Conservation (phyloP, 1,284 basidiomycete species). For the Moniliophthora roreri region DNA sequence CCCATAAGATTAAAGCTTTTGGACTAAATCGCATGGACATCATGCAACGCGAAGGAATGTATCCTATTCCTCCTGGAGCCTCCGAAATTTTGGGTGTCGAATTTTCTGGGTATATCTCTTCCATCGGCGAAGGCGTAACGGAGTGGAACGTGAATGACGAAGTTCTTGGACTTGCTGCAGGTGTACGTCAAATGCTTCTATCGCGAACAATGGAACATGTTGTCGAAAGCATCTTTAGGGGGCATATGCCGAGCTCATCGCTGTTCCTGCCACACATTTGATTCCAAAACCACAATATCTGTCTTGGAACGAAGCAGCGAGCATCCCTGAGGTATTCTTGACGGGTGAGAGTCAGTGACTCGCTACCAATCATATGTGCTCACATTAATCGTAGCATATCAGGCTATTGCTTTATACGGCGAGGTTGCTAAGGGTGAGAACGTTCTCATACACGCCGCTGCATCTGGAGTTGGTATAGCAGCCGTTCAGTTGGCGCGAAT, state of each 20-base stretch:
- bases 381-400: constrained; percentile 59
- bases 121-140: constrained; percentile 53
- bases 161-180: constrained; percentile 78
- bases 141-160: constrained; percentile 78
- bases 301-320: constrained; percentile 83
- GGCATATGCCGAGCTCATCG: constrained; percentile 90
- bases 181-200: constrained; percentile 31
- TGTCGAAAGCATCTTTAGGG: constrained; percentile 50
- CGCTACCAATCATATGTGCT: background rate
- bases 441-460: constrained; percentile 88
- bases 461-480: constrained; percentile 88
- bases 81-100: constrained; percentile 88
- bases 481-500: constrained; percentile 87
- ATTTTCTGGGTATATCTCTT: constrained; percentile 76
- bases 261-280: constrained; percentile 65
- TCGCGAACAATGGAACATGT: background rate
- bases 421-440: constrained; percentile 71
- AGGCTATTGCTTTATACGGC: constrained; percentile 74
- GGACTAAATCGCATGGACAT: constrained; percentile 91
- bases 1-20: constrained; percentile 64
- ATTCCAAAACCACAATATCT: constrained; percentile 77
- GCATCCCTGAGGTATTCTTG: constrained; percentile 84
- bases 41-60: constrained; percentile 72
- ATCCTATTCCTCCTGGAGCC: constrained; percentile 78
- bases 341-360: constrained; percentile 55